Conservation (phyloP, 495 filamentous ascomycete genomes). For the Rostrohypoxylon terebratum region DNA sequence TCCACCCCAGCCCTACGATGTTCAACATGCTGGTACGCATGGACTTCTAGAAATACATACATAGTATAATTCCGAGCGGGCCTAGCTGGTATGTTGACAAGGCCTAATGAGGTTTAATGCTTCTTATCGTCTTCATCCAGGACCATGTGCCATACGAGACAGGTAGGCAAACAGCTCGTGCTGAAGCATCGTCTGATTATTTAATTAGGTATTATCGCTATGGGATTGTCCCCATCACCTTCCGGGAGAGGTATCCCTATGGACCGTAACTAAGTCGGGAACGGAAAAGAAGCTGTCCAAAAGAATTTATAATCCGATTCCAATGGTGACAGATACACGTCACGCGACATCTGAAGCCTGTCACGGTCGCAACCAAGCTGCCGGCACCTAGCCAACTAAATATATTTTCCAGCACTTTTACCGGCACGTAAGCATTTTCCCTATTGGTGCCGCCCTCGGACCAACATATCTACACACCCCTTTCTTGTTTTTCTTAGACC, state of each 20-base stretch:
- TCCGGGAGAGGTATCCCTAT: background rate
- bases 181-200: background rate
- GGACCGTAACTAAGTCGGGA: background rate
- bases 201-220: background rate
- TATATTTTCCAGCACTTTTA: conserved; percentile 1
- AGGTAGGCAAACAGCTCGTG: background rate
- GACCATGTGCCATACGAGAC: background rate
- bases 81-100: background rate
- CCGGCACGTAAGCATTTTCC: background rate
- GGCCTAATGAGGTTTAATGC: background rate
- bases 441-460: background rate
- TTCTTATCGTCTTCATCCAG: background rate
- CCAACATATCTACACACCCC: background rate
- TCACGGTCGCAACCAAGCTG: conserved; percentile 1
- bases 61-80: background rate
- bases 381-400: background rate
- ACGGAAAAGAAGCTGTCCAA: background rate
- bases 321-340: background rate
- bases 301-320: background rate
- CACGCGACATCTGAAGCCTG: background rate
- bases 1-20: conserved; percentile 17
- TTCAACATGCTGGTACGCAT: background rate
- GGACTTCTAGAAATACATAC: conserved; percentile 1
- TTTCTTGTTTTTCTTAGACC: background rate
- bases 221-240: background rate